Evolutionary conservation across 345 rosid species (phyloP).

Genomic region (Eucalyptus pauciflora): DNA sequence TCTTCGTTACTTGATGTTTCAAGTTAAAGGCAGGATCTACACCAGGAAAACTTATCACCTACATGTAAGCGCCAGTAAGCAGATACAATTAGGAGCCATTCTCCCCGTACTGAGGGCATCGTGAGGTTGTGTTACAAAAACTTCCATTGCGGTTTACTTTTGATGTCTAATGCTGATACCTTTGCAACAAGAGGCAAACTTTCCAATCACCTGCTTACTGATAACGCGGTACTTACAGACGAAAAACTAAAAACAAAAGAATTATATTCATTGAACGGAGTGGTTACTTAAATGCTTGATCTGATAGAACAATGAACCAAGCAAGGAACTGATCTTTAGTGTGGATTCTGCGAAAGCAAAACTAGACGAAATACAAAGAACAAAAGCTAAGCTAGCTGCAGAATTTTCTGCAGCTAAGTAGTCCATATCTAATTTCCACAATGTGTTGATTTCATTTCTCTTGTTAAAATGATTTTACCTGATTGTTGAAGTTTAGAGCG

Average conservation of each 20-base stretch:
- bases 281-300: not conserved
- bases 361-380: not conserved
- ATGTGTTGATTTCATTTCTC: not conserved
- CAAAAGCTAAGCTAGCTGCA: not conserved
- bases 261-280: not conserved
- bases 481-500: not conserved
- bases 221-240: no score
- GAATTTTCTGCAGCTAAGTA: not conserved
- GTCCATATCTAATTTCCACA: not conserved
- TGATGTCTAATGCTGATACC: no score
- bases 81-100: not conserved
- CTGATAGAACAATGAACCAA: not conserved
- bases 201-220: no score
- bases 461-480: not conserved
- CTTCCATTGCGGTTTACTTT: no score
- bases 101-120: no score
- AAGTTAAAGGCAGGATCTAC: not conserved
- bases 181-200: no score
- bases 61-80: not conserved
- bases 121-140: no score
- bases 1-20: not conserved
- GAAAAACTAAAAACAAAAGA: no score
- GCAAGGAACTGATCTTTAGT: not conserved
- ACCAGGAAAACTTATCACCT: not conserved
- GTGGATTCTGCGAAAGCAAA: not conserved